Conservation (phyloP, 768 basidiomycete genomes). For the Xerocomus potaroensis region DNA sequence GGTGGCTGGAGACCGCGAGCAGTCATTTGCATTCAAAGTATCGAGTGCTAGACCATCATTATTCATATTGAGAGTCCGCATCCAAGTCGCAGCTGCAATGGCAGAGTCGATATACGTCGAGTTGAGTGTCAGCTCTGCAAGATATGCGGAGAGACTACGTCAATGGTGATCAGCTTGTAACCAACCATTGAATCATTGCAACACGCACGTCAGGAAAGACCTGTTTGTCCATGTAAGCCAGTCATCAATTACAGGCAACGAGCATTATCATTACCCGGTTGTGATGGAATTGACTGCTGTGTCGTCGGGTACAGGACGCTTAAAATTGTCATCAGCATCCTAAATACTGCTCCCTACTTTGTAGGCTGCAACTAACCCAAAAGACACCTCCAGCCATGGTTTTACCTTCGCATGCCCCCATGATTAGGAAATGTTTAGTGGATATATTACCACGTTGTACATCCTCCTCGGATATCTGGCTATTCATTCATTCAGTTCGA, state of each 20-base stretch:
- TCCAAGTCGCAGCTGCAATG: slow-evolving; percentile 45
- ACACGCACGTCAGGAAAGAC: slow-evolving; percentile 37
- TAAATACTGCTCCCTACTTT: too few species aligned
- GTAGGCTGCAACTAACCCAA: slow-evolving; percentile 35
- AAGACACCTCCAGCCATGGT: slow-evolving; percentile 55
- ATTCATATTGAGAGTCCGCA: slow-evolving; percentile 43
- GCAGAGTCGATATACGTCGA: slow-evolving; percentile 45
- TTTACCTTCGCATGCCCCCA: slow-evolving; percentile 41
- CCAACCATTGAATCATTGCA: not conserved
- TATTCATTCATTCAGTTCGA: not conserved
- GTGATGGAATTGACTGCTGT: slow-evolving; percentile 46
- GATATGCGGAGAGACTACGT: slow-evolving; percentile 44
- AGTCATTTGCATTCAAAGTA: slow-evolving; percentile 43
- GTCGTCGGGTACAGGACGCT: slow-evolving; percentile 44
- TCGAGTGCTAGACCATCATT: slow-evolving; percentile 42
- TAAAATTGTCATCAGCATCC: not conserved
- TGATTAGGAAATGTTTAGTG: slow-evolving; percentile 39
- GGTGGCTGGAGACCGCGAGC: slow-evolving; percentile 39
- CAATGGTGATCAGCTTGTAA: not conserved
- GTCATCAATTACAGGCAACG: not conserved
- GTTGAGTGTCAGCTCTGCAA: slow-evolving; percentile 43
- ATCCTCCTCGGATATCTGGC: slow-evolving; percentile 36
- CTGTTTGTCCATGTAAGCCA: slow-evolving; percentile 17
- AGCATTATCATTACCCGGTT: slow-evolving; percentile 37
- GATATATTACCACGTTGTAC: slow-evolving; percentile 31